phyloP scores from a whole-genome alignment of 1,139 yeast species.

The Arxiozyma telluris region DNA sequence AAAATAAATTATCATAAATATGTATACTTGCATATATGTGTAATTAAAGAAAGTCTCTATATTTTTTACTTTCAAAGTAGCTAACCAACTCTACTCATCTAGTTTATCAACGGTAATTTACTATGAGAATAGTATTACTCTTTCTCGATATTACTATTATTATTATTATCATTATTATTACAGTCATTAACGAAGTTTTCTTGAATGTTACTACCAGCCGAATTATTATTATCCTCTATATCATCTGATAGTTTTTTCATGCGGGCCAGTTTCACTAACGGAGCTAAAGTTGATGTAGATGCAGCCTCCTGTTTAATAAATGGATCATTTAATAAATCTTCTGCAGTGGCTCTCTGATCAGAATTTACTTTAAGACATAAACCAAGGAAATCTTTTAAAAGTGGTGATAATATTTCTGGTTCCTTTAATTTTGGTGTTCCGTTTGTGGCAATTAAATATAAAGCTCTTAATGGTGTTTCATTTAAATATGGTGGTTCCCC shows the following conservation, averaged over 20 bases:
- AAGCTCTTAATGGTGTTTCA: constrained; percentile 84
- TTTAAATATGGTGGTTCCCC: constrained; percentile 97
- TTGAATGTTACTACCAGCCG: neutral
- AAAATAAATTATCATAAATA: too few relatives aligned
- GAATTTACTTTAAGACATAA: constrained; percentile 82
- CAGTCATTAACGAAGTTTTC: constrained; percentile 29
- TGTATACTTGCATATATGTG: neutral
- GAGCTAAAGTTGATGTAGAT: constrained; percentile 66
- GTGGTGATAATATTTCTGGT: constrained; percentile 66
- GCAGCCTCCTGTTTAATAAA: constrained; percentile 63
- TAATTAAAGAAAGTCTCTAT: neutral
- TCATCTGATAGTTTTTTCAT: constrained; percentile 59
- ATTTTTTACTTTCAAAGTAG: too few relatives aligned
- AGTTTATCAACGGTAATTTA: neutral
- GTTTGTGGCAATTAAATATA: constrained; percentile 87
- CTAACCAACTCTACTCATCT: neutral
- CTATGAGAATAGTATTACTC: neutral
- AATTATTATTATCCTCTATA: constrained; percentile 10
- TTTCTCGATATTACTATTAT: too few relatives aligned
- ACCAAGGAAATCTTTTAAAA: constrained; percentile 59
- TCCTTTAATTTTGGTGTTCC: constrained; percentile 93
- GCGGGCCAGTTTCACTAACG: constrained; percentile 80
- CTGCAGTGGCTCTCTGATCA: constrained; percentile 74
- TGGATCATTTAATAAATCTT: constrained; percentile 59
- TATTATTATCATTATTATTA: constrained; percentile 7